Conservation (phyloP, 768 basidiomycete genomes). For the Amanita rimosa region DNA sequence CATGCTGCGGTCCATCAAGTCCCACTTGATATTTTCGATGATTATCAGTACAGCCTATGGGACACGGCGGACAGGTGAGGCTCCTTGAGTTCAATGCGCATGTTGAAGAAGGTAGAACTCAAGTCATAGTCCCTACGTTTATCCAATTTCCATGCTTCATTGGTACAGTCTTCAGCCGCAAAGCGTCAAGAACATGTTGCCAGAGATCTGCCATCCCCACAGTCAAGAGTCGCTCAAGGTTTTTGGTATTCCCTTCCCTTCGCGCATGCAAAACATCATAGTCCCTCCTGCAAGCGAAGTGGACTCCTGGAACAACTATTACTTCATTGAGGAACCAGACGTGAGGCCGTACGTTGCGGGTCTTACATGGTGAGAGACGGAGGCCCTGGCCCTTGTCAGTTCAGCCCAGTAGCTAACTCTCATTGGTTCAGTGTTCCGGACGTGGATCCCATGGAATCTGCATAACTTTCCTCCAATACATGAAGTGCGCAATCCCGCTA, state of each 20-base stretch:
- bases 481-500: no score
- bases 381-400: not conserved
- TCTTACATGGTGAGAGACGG: not conserved
- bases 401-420: not conserved
- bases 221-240: not conserved
- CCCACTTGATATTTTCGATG: not conserved
- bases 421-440: not conserved
- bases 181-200: not conserved
- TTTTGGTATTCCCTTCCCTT: conserved; percentile 3
- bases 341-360: conserved; percentile 3
- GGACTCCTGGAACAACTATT: conserved; percentile 4
- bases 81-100: not conserved
- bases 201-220: conserved; percentile 1
- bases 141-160: not conserved
- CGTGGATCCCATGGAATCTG: not conserved
- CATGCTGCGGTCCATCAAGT: not conserved
- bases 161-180: not conserved
- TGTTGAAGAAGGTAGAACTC: not conserved
- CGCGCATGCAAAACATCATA: not conserved
- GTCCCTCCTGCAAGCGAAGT: not conserved
- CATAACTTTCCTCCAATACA: not conserved
- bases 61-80: not conserved
- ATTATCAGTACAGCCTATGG: not conserved
- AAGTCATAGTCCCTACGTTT: not conserved
- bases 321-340: conserved; percentile 1